Evolutionary conservation across 2,329 filamentous ascomycete species (phyloP).

Genomic region (Phyllosticta citribraziliensis): DNA sequence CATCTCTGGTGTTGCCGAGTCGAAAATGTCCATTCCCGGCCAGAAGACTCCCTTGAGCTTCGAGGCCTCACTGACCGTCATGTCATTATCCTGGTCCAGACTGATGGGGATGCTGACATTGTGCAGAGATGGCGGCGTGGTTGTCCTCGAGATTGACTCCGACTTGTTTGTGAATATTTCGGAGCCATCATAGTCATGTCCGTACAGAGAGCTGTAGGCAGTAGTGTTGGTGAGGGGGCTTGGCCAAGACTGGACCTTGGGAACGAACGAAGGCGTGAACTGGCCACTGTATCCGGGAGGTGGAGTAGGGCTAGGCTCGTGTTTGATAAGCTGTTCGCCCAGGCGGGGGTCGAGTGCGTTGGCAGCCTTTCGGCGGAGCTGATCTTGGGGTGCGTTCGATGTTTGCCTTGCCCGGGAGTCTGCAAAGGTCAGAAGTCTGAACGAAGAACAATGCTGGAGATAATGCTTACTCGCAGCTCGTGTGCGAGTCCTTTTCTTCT

Average conservation of each 20-base stretch:
- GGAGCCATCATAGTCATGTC: not conserved
- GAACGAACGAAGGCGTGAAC: constrained; percentile 20
- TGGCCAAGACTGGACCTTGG: constrained; percentile 30
- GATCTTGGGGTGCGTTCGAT: not conserved
- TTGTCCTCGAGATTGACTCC: not conserved
- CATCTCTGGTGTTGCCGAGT: constrained; percentile 65
- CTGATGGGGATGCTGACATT: not conserved
- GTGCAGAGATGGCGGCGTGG: not conserved
- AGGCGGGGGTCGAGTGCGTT: constrained; percentile 28
- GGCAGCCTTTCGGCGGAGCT: constrained; percentile 7
- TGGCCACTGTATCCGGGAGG: constrained; percentile 11
- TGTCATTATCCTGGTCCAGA: not conserved
- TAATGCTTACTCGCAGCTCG: constrained; percentile 11
- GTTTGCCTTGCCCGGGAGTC: not conserved
- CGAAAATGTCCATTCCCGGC: constrained; percentile 74
- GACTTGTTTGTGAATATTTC: constrained; percentile 5
- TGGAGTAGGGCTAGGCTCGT: constrained; percentile 24
- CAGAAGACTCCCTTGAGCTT: constrained; percentile 64
- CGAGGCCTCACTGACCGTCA: constrained; percentile 26
- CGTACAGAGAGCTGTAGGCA: not conserved
- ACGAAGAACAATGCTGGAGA: not conserved
- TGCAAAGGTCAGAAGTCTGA: not conserved
- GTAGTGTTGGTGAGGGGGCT: constrained; percentile 5
- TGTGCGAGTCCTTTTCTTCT: constrained; percentile 49
- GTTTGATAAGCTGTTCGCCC: constrained; percentile 25